These are phyloP conservation scores for Ajuga chamaepitys DNA, from an alignment of 257 asterid genomes.

Conservation along the genomic window DNA sequence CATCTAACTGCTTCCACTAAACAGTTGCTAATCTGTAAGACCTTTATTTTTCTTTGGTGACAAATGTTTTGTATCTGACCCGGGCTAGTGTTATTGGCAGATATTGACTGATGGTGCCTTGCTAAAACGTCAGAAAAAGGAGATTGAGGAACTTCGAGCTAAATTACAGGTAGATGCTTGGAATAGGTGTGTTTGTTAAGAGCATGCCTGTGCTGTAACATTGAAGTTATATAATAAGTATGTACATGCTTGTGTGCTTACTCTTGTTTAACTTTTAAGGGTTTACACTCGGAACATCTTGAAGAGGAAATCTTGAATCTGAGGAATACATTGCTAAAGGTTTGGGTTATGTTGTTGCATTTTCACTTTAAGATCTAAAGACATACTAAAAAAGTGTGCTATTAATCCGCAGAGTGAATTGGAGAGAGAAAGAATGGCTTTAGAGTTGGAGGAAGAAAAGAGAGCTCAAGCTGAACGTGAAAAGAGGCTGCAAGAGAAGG, in stretches of 20 bases:
- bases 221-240: slow-evolving; percentile 9
- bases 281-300: slow-evolving; percentile 74
- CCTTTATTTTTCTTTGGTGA: not conserved
- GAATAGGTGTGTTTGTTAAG: slow-evolving; percentile 6
- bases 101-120: slow-evolving; percentile 95
- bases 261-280: slow-evolving; percentile 36
- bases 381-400: slow-evolving; percentile 8
- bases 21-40: not conserved
- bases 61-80: slow-evolving; percentile 11
- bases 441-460: slow-evolving; percentile 94
- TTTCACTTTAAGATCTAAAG: not conserved
- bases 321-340: slow-evolving; percentile 93
- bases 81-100: slow-evolving; percentile 30
- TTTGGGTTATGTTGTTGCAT: slow-evolving; percentile 20
- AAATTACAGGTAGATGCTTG: slow-evolving; percentile 59
- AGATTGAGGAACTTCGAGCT: slow-evolving; percentile 90
- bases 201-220: slow-evolving; percentile 4
- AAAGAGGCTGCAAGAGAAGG: slow-evolving; percentile 83
- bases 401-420: slow-evolving; percentile 57
- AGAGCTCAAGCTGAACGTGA: slow-evolving; percentile 94
- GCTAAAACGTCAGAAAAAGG: slow-evolving; percentile 95
- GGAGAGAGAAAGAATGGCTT: slow-evolving; percentile 95
- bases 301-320: slow-evolving; percentile 79
- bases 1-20: not conserved
- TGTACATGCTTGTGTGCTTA: slow-evolving; percentile 24